Conservation (phyloP, 1,139 yeast genomes). For the Geotrichum macrosporum region DNA sequence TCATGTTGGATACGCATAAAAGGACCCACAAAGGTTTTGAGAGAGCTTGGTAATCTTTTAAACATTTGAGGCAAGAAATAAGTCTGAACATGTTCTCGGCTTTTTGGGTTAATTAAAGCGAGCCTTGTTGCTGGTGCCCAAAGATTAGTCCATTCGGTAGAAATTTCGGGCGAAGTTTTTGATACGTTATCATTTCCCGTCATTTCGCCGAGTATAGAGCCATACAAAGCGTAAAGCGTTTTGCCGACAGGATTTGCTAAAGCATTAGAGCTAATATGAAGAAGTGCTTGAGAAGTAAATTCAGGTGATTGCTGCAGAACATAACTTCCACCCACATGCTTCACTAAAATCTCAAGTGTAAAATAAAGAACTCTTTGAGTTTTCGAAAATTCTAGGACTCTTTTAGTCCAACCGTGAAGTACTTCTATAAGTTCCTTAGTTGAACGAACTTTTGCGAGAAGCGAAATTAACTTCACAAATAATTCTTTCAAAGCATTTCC, state of each 20-base stretch:
- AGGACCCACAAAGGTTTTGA: slow-evolving; percentile 41
- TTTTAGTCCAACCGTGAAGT: slow-evolving; percentile 45
- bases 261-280: slow-evolving; percentile 52
- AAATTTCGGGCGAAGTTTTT: slow-evolving; percentile 26
- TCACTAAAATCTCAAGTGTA: slow-evolving; percentile 53
- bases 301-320: slow-evolving; percentile 45
- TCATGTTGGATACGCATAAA: slow-evolving; percentile 24
- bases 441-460: slow-evolving; percentile 33
- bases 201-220: slow-evolving; percentile 34
- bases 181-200: slow-evolving; percentile 31
- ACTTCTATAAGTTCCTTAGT: slow-evolving; percentile 19
- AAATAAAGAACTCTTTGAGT: slow-evolving; percentile 58
- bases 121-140: slow-evolving; percentile 49
- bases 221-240: slow-evolving; percentile 47
- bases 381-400: slow-evolving; percentile 44
- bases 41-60: slow-evolving; percentile 46
- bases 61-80: slow-evolving; percentile 64
- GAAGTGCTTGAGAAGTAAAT: slow-evolving; percentile 47
- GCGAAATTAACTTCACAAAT: slow-evolving; percentile 48
- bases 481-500: slow-evolving; percentile 63
- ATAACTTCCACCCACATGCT: slow-evolving; percentile 43
- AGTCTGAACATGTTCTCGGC: slow-evolving; percentile 49
- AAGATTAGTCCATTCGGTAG: slow-evolving; percentile 46
- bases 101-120: slow-evolving; percentile 37
- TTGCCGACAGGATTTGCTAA: slow-evolving; percentile 67